Percentiles rank a stretch among this genome's conserved stretches.
These are phyloP conservation scores for Barnettozyma wickerhamii DNA, from an alignment of 805 yeast genomes.

Conservation along the genomic window DNA sequence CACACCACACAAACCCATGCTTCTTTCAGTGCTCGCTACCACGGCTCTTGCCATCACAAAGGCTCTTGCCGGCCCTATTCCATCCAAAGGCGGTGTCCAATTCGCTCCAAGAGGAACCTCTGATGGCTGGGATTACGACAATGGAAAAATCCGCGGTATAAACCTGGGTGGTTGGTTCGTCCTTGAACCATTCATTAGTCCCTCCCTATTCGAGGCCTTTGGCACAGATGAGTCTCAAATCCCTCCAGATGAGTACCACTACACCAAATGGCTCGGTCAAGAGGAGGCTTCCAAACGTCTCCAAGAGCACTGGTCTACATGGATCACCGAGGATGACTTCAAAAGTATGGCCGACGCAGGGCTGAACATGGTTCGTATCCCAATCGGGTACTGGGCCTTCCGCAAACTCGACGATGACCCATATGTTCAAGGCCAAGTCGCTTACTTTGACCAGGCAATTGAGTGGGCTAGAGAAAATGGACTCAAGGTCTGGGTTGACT, in stretches of 20 bases:
- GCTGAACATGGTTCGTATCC: slow-evolving; percentile 81
- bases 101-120: slow-evolving; percentile 16
- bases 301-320: slow-evolving; percentile 71
- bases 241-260: slow-evolving; percentile 85
- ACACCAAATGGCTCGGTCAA: slow-evolving; percentile 54
- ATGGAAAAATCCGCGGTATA: slow-evolving; percentile 48
- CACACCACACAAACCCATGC: background rate
- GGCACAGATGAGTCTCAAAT: slow-evolving; percentile 30
- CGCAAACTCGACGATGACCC: slow-evolving; percentile 62
- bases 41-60: slow-evolving; percentile 1
- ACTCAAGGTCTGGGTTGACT: slow-evolving; percentile 82
- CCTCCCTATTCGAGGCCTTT: slow-evolving; percentile 59
- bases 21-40: slow-evolving; percentile 4
- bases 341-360: slow-evolving; percentile 54
- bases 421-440: slow-evolving; percentile 76
- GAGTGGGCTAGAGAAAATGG: slow-evolving; percentile 63
- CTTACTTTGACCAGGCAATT: slow-evolving; percentile 70
- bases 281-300: slow-evolving; percentile 49
- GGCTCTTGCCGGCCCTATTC: slow-evolving; percentile 23
- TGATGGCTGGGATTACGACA: slow-evolving; percentile 18
- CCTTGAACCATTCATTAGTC: slow-evolving; percentile 82
- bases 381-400: slow-evolving; percentile 96
- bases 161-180: slow-evolving; percentile 91
- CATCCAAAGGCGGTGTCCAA: slow-evolving; percentile 22
- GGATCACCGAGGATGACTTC: slow-evolving; percentile 74